These are phyloP conservation scores for Taphrina confusa DNA, from an alignment of 1,139 yeast genomes.

Conservation along the genomic window DNA sequence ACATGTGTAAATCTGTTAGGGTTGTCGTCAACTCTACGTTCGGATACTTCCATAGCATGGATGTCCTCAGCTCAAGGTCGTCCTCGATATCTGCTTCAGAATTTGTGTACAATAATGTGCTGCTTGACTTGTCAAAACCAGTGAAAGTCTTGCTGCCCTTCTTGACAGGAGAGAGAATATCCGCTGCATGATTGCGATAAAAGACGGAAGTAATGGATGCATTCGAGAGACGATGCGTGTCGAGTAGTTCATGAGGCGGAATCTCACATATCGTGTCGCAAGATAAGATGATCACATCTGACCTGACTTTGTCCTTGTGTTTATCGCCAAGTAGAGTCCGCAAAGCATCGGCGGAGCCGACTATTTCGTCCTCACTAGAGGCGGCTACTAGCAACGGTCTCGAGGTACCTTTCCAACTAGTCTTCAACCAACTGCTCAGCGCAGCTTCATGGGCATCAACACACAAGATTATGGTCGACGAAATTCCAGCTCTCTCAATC, in stretches of 20 bases:
- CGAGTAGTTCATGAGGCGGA: conserved; percentile 85
- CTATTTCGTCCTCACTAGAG: conserved; percentile 37
- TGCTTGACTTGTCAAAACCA: conserved; percentile 35
- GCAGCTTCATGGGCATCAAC: conserved; percentile 48
- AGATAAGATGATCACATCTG: conserved; percentile 76
- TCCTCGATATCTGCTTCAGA: conserved; percentile 45
- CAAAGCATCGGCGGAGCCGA: conserved; percentile 58
- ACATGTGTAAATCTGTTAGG: conserved; percentile 73
- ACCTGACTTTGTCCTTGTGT: conserved; percentile 39
- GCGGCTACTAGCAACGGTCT: conserved; percentile 38
- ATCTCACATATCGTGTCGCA: conserved; percentile 91
- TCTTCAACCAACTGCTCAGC: conserved; percentile 39
- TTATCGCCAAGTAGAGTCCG: conserved; percentile 42
- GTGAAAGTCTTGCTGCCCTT: conserved; percentile 34
- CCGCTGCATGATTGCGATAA: conserved; percentile 28
- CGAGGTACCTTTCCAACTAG: conserved; percentile 39
- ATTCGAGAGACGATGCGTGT: conserved; percentile 62
- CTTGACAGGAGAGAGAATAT: conserved; percentile 21
- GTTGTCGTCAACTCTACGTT: conserved; percentile 72
- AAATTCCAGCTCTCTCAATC: conserved; percentile 85
- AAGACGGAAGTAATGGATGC: conserved; percentile 34
- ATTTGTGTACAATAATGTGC: conserved; percentile 41
- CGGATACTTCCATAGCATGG: conserved; percentile 87
- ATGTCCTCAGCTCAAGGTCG: conserved; percentile 75
- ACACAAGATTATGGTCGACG: conserved; percentile 58